phyloP scores from a whole-genome alignment of 306 rosid species.

The Glycine latifolia region DNA sequence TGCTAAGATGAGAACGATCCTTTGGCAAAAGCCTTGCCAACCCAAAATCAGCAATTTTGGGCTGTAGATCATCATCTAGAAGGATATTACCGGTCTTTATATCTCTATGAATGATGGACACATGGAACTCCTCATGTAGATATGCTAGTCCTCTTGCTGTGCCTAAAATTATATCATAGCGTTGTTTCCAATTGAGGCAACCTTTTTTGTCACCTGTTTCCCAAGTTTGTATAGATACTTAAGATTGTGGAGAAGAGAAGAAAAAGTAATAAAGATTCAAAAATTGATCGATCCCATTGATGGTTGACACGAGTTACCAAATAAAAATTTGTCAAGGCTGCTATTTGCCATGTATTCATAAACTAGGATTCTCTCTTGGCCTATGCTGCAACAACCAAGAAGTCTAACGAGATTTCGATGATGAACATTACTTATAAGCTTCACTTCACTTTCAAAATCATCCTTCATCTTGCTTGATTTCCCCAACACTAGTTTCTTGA shows the following conservation, averaged over 20 bases:
- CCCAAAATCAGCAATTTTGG: constrained; percentile 79
- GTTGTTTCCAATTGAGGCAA: constrained; percentile 66
- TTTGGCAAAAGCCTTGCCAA: constrained; percentile 68
- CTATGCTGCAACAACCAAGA: constrained; percentile 73
- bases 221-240: neutral
- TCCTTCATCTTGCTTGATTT: constrained; percentile 57
- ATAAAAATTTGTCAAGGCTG: constrained; percentile 72
- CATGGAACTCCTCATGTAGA: constrained; percentile 72
- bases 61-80: constrained; percentile 60
- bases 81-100: constrained; percentile 73
- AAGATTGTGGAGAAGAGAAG: neutral
- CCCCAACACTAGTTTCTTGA: constrained; percentile 62
- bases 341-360: constrained; percentile 74
- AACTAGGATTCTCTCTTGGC: constrained; percentile 67
- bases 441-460: constrained; percentile 71
- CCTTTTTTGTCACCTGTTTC: constrained; percentile 56
- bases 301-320: constrained; percentile 54
- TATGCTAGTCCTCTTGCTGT: constrained; percentile 74
- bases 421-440: constrained; percentile 73
- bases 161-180: constrained; percentile 62
- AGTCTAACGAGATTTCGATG: constrained; percentile 73
- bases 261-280: neutral
- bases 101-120: constrained; percentile 79
- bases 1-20: constrained; percentile 70
- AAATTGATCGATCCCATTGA: neutral